Conservation (phyloP, 1,284 basidiomycete genomes). For the Thecaphora frezii region DNA sequence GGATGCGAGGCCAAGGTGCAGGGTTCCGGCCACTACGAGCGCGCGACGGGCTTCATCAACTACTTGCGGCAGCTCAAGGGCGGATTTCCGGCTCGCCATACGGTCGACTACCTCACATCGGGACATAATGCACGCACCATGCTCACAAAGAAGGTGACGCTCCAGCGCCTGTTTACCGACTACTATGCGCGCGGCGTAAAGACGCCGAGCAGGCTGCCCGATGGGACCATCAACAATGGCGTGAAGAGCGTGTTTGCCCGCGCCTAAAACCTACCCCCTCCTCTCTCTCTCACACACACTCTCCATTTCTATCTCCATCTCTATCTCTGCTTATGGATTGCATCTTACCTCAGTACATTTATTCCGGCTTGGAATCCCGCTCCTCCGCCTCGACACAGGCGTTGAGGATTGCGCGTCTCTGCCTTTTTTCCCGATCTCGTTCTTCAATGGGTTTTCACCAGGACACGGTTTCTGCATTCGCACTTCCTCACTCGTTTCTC, state of each 20-base stretch:
- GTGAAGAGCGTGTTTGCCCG: not conserved
- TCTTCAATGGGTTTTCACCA: no score
- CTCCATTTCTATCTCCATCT: not conserved
- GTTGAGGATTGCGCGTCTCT: no score
- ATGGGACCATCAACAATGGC: not conserved
- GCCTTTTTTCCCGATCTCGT: no score
- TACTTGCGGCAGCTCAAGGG: not conserved
- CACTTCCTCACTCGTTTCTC: no score
- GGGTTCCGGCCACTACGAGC: not conserved
- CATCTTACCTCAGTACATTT: no score
- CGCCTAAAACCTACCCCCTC: not conserved
- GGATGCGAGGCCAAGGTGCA: not conserved
- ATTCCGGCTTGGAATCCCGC: no score
- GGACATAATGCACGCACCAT: not conserved
- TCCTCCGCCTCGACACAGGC: no score
- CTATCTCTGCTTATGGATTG: not conserved
- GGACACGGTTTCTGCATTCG: no score
- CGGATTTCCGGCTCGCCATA: not conserved
- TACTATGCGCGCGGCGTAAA: not conserved
- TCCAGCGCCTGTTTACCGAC: not conserved
- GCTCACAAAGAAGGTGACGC: not conserved
- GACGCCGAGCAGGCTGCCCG: not conserved
- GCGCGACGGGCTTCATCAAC: not conserved
- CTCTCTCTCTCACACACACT: conserved; percentile 11
- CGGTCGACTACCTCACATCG: not conserved